Conservation (phyloP, 129 eudicot genomes). For the Logfia minima region DNA sequence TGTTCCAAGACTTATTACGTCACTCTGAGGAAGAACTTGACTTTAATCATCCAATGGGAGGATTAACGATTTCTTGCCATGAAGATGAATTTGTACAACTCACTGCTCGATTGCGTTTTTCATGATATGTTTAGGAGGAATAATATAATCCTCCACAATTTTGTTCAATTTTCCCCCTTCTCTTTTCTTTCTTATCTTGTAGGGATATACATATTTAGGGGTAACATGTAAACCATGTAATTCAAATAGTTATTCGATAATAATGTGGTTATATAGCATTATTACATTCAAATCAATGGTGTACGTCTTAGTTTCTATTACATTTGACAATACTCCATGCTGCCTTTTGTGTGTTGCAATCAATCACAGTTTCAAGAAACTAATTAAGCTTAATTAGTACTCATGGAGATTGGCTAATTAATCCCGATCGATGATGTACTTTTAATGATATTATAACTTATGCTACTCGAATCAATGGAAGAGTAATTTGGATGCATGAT, state of each 20-base stretch:
- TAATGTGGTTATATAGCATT: background rate
- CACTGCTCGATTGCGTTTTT: background rate
- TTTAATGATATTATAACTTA: no score
- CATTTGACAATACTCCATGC: background rate
- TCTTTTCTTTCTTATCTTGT: no score
- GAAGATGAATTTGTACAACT: slow-evolving; percentile 26
- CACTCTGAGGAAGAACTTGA: slow-evolving; percentile 30
- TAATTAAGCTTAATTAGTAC: no score
- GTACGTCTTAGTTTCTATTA: no score
- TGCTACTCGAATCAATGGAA: no score
- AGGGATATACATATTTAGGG: background rate
- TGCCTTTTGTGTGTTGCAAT: background rate
- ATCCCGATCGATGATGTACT: no score
- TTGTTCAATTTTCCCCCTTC: background rate
- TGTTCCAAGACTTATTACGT: slow-evolving; percentile 26
- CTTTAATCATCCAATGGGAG: slow-evolving; percentile 36
- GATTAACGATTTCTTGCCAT: slow-evolving; percentile 29
- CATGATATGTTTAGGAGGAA: slow-evolving; percentile 4
- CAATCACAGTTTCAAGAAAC: background rate
- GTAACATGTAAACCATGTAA: background rate
- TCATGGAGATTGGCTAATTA: no score
- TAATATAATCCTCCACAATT: background rate
- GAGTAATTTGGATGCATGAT: background rate
- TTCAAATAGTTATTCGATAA: no score
- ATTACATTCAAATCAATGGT: background rate